phyloP scores from a whole-genome alignment of 2,329 filamentous ascomycete genomes.

The Mycosphaerelloides madeirae region DNA sequence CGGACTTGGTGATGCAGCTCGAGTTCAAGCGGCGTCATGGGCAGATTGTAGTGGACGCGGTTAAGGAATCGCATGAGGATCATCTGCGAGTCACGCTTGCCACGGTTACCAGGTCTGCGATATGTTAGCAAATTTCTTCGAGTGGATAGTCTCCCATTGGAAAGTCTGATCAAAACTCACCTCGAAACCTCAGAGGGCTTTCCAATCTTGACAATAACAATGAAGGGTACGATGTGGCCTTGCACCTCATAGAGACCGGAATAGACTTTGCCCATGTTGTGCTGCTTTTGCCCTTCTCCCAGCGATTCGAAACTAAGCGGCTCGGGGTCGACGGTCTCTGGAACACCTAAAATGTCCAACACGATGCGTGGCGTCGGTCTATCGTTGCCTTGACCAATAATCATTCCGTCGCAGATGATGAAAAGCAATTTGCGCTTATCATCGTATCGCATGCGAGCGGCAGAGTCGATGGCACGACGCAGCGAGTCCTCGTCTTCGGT shows the following conservation, averaged over 20 bases:
- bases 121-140: too few relatives aligned
- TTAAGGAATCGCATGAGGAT: conserved; percentile 96
- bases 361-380: conserved; percentile 92
- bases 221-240: conserved; percentile 94
- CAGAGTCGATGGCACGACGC: conserved; percentile 93
- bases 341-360: conserved; percentile 91
- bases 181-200: conserved; percentile 67
- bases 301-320: conserved; percentile 94
- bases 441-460: conserved; percentile 91
- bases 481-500: conserved; percentile 98
- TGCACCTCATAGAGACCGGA: conserved; percentile 96
- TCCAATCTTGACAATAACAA: conserved; percentile 95
- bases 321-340: conserved; percentile 89
- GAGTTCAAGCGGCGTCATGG: conserved; percentile 93
- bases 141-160: too few relatives aligned
- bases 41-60: conserved; percentile 85
- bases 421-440: conserved; percentile 96
- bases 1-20: conserved; percentile 99
- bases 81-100: conserved; percentile 97
- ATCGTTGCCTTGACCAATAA: conserved; percentile 97
- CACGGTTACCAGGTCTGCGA: conserved; percentile 77
- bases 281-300: conserved; percentile 92
- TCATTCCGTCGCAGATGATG: conserved; percentile 96
- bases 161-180: conserved; percentile 29
- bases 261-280: conserved; percentile 99